phyloP scores from a whole-genome alignment of 2,329 filamentous ascomycete species.

The Botrytis squamosa region DNA sequence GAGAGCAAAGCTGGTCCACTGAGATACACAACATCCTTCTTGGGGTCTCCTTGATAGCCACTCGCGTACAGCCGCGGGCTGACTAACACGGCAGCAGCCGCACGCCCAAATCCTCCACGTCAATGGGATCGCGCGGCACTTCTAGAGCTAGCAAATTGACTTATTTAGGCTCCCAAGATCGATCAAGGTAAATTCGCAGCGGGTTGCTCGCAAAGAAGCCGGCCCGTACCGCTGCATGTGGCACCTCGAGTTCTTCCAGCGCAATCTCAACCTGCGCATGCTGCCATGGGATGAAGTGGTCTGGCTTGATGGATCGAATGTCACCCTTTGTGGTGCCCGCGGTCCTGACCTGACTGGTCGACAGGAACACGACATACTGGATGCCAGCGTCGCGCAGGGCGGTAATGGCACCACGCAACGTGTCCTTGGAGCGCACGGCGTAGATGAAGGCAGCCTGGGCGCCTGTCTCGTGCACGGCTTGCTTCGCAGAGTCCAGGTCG shows the following conservation, averaged over 20 bases:
- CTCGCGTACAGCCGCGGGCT: constrained; percentile 7
- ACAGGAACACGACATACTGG: constrained; percentile 48
- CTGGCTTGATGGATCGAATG: constrained; percentile 32
- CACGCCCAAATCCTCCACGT: constrained; percentile 46
- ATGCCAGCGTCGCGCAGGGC: constrained; percentile 48
- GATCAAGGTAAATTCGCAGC: constrained; percentile 37
- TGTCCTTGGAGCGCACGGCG: constrained; percentile 39
- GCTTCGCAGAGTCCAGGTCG: constrained; percentile 42
- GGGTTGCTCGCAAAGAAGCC: constrained; percentile 48
- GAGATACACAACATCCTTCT: constrained; percentile 7
- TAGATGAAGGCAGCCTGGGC: constrained; percentile 53
- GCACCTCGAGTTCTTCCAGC: constrained; percentile 41
- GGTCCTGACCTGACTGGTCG: constrained; percentile 40
- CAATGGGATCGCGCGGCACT: constrained; percentile 43
- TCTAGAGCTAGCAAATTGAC: constrained; percentile 39
- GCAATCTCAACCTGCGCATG: constrained; percentile 48
- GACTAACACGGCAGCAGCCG: constrained; percentile 37
- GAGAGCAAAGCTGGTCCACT: constrained; percentile 9
- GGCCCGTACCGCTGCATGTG: constrained; percentile 45
- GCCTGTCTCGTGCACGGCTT: constrained; percentile 44
- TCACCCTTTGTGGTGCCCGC: constrained; percentile 28
- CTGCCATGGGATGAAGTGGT: constrained; percentile 41
- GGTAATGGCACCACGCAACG: constrained; percentile 43
- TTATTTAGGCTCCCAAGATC: constrained; percentile 30
- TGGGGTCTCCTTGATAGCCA: constrained; percentile 10